These are phyloP conservation scores for Iberis amara DNA, from an alignment of 441 rosid genomes.

Conservation along the genomic window DNA sequence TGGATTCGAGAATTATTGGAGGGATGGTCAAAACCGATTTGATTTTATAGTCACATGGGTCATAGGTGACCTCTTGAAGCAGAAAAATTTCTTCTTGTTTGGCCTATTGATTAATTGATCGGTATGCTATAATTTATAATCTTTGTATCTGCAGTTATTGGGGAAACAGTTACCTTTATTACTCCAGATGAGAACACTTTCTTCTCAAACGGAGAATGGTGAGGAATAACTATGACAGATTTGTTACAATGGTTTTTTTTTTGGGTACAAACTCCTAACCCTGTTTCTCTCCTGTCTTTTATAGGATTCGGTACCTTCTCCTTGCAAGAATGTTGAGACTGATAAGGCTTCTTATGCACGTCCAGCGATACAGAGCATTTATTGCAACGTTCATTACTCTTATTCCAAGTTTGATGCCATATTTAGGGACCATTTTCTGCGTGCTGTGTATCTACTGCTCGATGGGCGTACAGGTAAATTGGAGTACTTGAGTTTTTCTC, in stretches of 20 bases:
- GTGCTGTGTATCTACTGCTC: conserved; percentile 88
- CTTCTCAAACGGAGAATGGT: conserved; percentile 97
- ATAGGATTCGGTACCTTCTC: conserved; percentile 97
- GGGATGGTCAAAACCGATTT: conserved; percentile 92
- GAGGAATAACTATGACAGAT: conserved; percentile 22
- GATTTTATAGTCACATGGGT: conserved; percentile 88
- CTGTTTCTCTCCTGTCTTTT: conserved; percentile 22
- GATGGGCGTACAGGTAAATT: conserved; percentile 82
- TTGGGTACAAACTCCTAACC: conserved; percentile 1
- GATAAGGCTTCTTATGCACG: conserved; percentile 83
- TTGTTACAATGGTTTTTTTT: conserved; percentile 9
- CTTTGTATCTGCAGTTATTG: conserved; percentile 63
- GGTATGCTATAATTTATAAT: conserved; percentile 16
- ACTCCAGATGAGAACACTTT: conserved; percentile 58
- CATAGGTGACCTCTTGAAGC: conserved; percentile 53
- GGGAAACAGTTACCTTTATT: conserved; percentile 83
- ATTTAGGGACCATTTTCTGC: conserved; percentile 83
- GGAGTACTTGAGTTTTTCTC: neutral
- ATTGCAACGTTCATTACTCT: conserved; percentile 86
- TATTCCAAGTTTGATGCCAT: conserved; percentile 94
- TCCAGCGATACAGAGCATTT: conserved; percentile 73
- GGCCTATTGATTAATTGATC: conserved; percentile 11
- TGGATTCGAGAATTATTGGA: conserved; percentile 92
- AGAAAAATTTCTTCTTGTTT: conserved; percentile 1
- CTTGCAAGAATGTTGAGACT: conserved; percentile 90